Percentiles rank a stretch among this genome's conserved stretches.
phyloP scores from a whole-genome alignment of 1,284 basidiomycete genomes.

The Mycena sp. region DNA sequence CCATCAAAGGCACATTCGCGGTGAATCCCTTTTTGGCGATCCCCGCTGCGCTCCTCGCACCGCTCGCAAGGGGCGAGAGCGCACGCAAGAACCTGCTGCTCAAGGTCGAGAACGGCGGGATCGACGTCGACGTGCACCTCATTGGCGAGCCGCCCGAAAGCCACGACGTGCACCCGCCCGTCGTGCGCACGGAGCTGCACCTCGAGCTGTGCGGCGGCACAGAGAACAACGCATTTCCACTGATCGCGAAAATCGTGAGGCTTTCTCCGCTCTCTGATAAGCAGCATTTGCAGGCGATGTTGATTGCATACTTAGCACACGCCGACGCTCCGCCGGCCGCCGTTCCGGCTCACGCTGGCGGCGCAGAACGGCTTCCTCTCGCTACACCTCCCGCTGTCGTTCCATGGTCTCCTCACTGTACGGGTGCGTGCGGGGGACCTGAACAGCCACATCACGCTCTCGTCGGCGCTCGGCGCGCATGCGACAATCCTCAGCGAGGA shows the following conservation, averaged over 20 bases:
- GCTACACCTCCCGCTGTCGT: constrained; percentile 28
- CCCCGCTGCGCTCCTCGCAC: constrained; percentile 38
- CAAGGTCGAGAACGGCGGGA: constrained; percentile 51
- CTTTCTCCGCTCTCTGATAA: not conserved
- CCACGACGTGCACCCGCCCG: constrained; percentile 27
- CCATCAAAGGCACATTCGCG: constrained; percentile 42
- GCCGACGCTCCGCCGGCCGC: constrained; percentile 21
- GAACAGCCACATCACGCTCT: constrained; percentile 23
- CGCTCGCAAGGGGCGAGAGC: constrained; percentile 29
- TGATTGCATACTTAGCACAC: constrained; percentile 15
- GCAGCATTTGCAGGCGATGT: no score
- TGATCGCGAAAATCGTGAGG: constrained; percentile 48
- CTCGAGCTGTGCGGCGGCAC: constrained; percentile 30
- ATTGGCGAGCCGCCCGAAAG: constrained; percentile 31
- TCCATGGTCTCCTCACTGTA: constrained; percentile 26
- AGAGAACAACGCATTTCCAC: constrained; percentile 37
- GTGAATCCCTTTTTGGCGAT: constrained; percentile 44
- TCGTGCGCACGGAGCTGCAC: constrained; percentile 32
- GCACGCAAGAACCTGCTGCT: constrained; percentile 44
- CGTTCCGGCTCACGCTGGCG: constrained; percentile 6
- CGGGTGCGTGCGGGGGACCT: constrained; percentile 22
- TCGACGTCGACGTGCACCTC: constrained; percentile 49
- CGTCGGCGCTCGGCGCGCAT: constrained; percentile 19
- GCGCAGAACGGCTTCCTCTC: constrained; percentile 26
- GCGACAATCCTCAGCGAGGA: constrained; percentile 30